Base-by-base conservation (phyloP, 192 early-diverging fungal species). In the Allomyces javanicus region DNA sequence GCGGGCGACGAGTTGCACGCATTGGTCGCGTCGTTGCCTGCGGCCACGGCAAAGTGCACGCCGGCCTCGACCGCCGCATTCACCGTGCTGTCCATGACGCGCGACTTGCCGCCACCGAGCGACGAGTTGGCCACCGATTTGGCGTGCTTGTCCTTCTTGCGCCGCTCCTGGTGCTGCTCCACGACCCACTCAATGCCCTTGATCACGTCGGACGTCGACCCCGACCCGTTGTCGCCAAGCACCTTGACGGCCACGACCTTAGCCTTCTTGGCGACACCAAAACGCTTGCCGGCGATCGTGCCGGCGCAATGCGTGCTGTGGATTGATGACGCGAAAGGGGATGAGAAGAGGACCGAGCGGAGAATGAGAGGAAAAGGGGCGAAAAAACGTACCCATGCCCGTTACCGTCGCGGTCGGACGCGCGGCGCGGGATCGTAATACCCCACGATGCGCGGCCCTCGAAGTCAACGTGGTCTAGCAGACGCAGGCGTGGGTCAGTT, bases 211-310 rank as follows among this genome's bases (percentile, higher is more conserved):
- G 82, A 75, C 85, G 92, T 89, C 64, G 93, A 80, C 44, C 92
- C 92, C 3, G 89, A 90, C 45, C 93, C 93, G 76, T 92, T 92
- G 65, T 83, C 83, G 33, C 86, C 72, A 64, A 96, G 77, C 22
- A 96, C 93, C 80, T 95, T 96, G 78, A 96, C 87, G 9, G 93
- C 91, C n/a, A 95, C 87, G 23, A 90, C 73, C 25, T 86, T 71
- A 7, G 87, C 89, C 25, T 80, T 83, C 80, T 96, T 96, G 72
- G 93, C 86, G 44, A 96, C 89, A 69, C 93, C 93, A 66, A 82
- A 96, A 24, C 77, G 79, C 65, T 79, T 80, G 64, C 89, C 90
- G 10, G 84, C 91, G 72, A 94, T 86, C 2, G 88, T 94, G 65
- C 93, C 93, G 1, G 93, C 89, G 63, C 85, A 84, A 68, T 96